Evolutionary conservation across 1,284 basidiomycete genomes (phyloP), one percentile per base, ranked within the genome.

Genomic region (Ustilago sp.): DNA sequence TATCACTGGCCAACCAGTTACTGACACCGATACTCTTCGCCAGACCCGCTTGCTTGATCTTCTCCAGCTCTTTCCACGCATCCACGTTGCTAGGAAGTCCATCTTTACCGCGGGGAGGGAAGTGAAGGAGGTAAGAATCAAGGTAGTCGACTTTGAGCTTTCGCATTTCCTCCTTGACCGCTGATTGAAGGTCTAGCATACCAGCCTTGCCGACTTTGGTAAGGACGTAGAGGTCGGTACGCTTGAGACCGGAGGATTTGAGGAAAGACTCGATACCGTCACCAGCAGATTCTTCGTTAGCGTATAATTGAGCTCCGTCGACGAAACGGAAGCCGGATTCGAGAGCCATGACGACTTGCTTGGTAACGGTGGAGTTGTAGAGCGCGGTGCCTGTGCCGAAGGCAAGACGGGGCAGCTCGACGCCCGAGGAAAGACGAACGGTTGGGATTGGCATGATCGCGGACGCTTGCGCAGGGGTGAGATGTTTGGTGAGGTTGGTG

Each of bases 1-100:
- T 71, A 54, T 81, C 79, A 45, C 63, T 66, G 4, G 73, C 77
- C 17, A 80, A 35, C 79, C 79, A 80, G 47, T 80, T 80, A 61
- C 66, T 69, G 7, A 80, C 78, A 19, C 78, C 78, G 58, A 80
- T 80, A 45, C 70, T 74, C 72, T 73, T 71, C 43, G 67, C 67
- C 50, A 79, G 34, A 2, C 78, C 79, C 6, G 61, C 64, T 36
- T 68, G 47, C 45, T 80, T 80, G 69, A 81, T 66, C 63, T 68
- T 67, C 36, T 81, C 78, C 13, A 81, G 54, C 65, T 70, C 54
- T 43, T 73, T 80, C 79, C 79, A 81, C 0, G 79, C 79, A 53
- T 80, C 79, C 0, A 81, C 75, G 38, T 81, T 81, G 62, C 36
- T 56, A 0, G 79, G 79, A 23, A 71, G 38, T 7, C 79, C 79